These are phyloP conservation scores for Podospora australis DNA, from an alignment of 495 filamentous ascomycete species.

Conservation along the genomic window DNA sequence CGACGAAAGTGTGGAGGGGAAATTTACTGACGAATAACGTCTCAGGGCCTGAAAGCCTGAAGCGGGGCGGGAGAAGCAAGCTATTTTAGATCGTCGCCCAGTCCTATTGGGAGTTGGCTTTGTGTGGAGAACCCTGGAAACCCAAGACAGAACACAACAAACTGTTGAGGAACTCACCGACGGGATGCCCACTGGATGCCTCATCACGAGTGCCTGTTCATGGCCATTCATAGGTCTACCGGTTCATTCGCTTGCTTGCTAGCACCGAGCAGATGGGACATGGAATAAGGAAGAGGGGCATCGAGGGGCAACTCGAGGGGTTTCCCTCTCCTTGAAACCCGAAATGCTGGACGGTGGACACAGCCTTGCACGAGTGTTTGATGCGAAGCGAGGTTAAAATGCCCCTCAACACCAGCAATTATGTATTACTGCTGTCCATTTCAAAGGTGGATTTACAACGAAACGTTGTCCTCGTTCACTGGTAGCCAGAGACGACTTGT, in stretches of 20 bases:
- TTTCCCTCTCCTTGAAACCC: background rate
- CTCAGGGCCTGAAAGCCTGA: conserved; percentile 8
- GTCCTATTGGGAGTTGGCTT: background rate
- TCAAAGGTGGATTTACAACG: background rate
- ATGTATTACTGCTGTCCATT: too few species aligned
- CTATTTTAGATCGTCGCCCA: conserved; percentile 10
- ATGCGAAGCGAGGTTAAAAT: too few species aligned
- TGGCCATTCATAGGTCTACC: background rate
- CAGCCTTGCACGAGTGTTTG: background rate
- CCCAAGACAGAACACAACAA: background rate
- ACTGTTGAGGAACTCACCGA: too few species aligned
- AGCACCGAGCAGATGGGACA: background rate
- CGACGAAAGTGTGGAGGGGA: background rate
- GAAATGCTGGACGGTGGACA: background rate
- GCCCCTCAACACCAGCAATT: too few species aligned
- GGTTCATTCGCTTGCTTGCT: background rate
- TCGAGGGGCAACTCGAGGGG: background rate
- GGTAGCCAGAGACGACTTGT: background rate
- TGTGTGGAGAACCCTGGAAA: background rate
- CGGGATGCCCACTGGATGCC: too few species aligned
- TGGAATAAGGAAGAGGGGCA: background rate
- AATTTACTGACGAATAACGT: background rate
- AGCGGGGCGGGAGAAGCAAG: conserved; percentile 10
- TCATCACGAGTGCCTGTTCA: background rate
- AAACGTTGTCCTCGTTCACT: too few species aligned